Evolutionary conservation across 2,329 filamentous ascomycete genomes (phyloP).

Genomic region (Metarhizium sp.): DNA sequence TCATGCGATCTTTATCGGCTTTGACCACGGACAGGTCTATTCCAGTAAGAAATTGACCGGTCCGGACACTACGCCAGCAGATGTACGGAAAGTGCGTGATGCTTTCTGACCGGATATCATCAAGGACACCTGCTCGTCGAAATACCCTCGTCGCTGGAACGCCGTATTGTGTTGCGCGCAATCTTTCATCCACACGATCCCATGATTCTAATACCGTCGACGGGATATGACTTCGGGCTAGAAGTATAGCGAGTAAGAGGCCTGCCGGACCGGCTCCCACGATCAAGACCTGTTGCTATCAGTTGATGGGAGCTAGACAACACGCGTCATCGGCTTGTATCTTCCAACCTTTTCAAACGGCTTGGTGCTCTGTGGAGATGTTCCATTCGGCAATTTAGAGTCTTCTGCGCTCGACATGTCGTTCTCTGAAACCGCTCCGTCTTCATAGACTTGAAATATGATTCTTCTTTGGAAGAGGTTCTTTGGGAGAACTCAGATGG

Average conservation of each 20-base stretch:
- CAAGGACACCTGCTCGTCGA: conserved; percentile 15
- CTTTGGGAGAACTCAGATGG: background rate
- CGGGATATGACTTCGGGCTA: conserved; percentile 13
- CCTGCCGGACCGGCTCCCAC: conserved; percentile 15
- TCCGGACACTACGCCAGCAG: conserved; percentile 14
- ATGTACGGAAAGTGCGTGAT: conserved; percentile 11
- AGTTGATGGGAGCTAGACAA: background rate
- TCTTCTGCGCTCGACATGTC: background rate
- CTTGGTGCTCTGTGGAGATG: background rate
- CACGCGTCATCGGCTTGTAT: background rate
- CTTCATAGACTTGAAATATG: background rate
- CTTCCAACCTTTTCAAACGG: background rate
- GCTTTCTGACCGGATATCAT: conserved; percentile 13
- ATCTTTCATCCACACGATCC: conserved; percentile 16
- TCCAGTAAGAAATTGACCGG: conserved; percentile 10
- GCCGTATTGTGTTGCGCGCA: conserved; percentile 21
- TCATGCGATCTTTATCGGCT: conserved; percentile 20
- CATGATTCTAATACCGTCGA: conserved; percentile 19
- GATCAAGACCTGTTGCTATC: conserved; percentile 7
- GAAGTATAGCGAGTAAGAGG: conserved; percentile 13
- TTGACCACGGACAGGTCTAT: conserved; percentile 14
- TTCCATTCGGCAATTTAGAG: background rate
- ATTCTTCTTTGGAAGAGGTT: too few relatives aligned
- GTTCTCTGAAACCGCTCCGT: background rate
- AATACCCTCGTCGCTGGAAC: conserved; percentile 9